phyloP scores from a whole-genome alignment of 1,284 basidiomycete genomes.

The Cutaneotrichosporon cutaneum region DNA sequence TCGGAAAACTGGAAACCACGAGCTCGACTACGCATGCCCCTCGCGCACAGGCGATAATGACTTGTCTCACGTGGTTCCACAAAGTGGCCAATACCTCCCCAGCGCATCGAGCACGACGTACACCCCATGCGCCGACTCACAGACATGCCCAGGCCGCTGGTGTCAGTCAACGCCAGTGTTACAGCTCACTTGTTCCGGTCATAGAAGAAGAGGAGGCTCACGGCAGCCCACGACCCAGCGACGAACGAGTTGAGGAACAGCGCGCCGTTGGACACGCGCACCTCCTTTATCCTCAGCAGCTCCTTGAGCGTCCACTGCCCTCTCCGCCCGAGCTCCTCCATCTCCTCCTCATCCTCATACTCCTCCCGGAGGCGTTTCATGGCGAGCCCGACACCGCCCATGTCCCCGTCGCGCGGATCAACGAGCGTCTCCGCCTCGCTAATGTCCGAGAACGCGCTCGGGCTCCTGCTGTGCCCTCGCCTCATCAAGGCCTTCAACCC shows the following conservation, averaged over 20 bases:
- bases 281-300: conserved; percentile 1
- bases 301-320: neutral
- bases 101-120: neutral
- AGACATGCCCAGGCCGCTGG: conserved; percentile 46
- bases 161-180: conserved; percentile 14
- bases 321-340: conserved; percentile 2
- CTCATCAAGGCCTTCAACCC: neutral
- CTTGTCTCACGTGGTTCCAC: too few species aligned
- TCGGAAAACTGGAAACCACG: too few species aligned
- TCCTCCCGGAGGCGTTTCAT: conserved; percentile 2
- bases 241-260: conserved; percentile 48
- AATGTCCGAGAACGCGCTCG: neutral
- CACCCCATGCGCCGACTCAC: conserved; percentile 16
- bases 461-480: neutral
- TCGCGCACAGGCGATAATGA: neutral
- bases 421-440: conserved; percentile 11
- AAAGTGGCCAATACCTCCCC: too few species aligned
- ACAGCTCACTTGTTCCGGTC: conserved; percentile 41
- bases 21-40: neutral
- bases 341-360: neutral
- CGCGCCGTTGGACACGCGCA: conserved; percentile 38
- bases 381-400: conserved; percentile 1
- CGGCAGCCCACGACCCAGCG: conserved; percentile 44
- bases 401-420: conserved; percentile 2
- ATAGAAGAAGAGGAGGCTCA: conserved; percentile 47